Evolutionary conservation across 768 basidiomycete genomes (phyloP).

Genomic region (Hygrophorus pudorinus): DNA sequence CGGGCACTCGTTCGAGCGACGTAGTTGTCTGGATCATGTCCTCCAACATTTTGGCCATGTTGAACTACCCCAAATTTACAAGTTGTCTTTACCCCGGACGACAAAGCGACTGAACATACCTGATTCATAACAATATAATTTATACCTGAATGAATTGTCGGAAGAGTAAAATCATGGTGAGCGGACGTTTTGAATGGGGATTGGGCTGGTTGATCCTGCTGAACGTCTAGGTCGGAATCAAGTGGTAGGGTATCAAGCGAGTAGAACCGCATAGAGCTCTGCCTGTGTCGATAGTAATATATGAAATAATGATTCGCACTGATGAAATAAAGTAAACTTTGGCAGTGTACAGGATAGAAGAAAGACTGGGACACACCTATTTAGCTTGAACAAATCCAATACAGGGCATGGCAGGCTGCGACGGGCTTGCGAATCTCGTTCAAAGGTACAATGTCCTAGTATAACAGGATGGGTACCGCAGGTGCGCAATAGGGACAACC

Average conservation of each 20-base stretch:
- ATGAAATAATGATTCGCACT: constrained; percentile 24
- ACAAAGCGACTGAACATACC: constrained; percentile 16
- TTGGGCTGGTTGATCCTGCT: neutral
- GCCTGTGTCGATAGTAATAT: constrained; percentile 44
- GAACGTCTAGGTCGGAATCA: neutral
- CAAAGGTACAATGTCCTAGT: constrained; percentile 24
- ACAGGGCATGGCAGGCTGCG: constrained; percentile 3
- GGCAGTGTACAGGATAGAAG: no score
- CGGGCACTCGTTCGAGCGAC: neutral
- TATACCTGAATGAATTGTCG: constrained; percentile 17
- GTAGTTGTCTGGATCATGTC: constrained; percentile 5
- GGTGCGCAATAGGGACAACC: constrained; percentile 16
- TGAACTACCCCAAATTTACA: constrained; percentile 24
- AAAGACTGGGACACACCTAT: neutral
- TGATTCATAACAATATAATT: constrained; percentile 31
- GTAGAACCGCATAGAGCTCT: constrained; percentile 55
- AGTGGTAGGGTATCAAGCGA: constrained; percentile 24
- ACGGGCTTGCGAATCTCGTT: constrained; percentile 5
- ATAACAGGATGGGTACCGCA: constrained; percentile 24
- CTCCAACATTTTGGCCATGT: constrained; percentile 30
- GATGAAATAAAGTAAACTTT: neutral
- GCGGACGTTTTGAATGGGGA: constrained; percentile 19
- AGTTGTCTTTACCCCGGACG: neutral
- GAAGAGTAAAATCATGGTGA: constrained; percentile 30
- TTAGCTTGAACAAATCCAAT: neutral